A percentile compares a stretch with the other conserved stretches of the same genome.
Evolutionary conservation across 2,329 filamentous ascomycete genomes (phyloP).

Genomic region (Trichoderma sp.): DNA sequence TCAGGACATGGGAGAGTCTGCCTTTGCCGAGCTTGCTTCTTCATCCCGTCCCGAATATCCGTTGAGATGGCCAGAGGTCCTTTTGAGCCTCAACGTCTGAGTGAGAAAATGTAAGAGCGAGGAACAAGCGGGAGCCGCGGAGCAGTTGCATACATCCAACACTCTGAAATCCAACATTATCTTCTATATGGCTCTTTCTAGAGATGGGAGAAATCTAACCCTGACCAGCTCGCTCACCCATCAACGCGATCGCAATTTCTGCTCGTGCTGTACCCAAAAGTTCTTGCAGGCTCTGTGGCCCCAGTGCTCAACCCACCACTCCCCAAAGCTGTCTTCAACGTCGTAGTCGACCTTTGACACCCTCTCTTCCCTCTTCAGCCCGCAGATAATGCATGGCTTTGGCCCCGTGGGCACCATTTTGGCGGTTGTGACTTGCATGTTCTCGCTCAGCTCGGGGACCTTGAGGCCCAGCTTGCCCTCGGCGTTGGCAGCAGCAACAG

Average conservation of each 20-base stretch:
- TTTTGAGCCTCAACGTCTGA: too few relatives aligned
- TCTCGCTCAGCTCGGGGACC: constrained; percentile 72
- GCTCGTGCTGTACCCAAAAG: constrained; percentile 82
- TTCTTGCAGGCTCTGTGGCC: constrained; percentile 76
- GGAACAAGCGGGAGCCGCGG: background rate
- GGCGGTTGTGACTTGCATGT: constrained; percentile 67
- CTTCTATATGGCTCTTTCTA: background rate
- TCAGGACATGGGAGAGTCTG: background rate
- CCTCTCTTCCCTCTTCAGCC: constrained; percentile 83
- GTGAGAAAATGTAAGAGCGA: background rate
- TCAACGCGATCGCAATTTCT: constrained; percentile 67
- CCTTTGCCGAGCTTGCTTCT: background rate
- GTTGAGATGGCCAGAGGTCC: too few relatives aligned
- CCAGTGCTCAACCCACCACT: constrained; percentile 96
- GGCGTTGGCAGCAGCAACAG: constrained; percentile 67
- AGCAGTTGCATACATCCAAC: background rate
- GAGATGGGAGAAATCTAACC: background rate
- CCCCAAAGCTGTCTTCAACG: constrained; percentile 88
- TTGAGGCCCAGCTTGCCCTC: constrained; percentile 55
- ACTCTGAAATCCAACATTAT: background rate
- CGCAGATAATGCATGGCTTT: constrained; percentile 81
- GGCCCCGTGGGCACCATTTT: constrained; percentile 74
- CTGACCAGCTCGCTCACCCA: too few relatives aligned
- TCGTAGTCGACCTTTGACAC: constrained; percentile 73
- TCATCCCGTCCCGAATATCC: background rate